Percentiles rank a stretch among this genome's conserved stretches.
These are phyloP conservation scores for Lenwebbia sp. DNA, from an alignment of 345 rosid genomes.

Conservation along the genomic window DNA sequence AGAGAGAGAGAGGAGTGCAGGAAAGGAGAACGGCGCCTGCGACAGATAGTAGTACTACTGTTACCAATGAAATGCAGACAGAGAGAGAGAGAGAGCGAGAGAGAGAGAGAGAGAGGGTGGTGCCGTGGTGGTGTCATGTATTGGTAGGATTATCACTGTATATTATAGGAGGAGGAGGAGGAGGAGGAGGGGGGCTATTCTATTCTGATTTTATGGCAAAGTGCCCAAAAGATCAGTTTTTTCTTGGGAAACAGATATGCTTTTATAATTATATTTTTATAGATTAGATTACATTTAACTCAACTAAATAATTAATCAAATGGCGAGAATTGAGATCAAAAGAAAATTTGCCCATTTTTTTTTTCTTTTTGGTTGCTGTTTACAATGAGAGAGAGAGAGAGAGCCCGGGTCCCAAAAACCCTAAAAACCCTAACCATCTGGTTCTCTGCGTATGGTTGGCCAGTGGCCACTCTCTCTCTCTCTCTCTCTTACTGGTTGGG, in stretches of 20 bases:
- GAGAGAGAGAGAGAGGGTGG: neutral
- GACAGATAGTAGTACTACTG: conserved; percentile 18
- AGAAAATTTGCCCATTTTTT: neutral
- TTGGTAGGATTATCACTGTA: neutral
- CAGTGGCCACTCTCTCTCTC: neutral
- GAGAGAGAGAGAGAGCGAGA: conserved; percentile 8
- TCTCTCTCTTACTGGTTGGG: conserved; percentile 5
- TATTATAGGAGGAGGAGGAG: neutral
- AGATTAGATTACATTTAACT: neutral
- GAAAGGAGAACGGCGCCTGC: conserved; percentile 54
- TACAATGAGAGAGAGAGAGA: neutral
- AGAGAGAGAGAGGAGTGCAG: neutral
- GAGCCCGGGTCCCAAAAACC: neutral
- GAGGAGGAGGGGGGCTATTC: neutral
- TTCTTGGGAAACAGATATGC: neutral
- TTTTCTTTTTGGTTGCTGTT: neutral
- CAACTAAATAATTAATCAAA: neutral
- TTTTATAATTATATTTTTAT: neutral
- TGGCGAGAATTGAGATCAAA: neutral
- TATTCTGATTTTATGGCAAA: neutral
- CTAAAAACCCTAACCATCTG: conserved; percentile 4
- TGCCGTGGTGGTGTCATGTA: neutral
- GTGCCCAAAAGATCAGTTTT: neutral
- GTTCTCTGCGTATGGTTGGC: conserved; percentile 7
- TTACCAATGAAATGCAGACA: conserved; percentile 21